Conservation (phyloP, 371 early-diverging fungal genomes). For the Dichotomocladium elegans region DNA sequence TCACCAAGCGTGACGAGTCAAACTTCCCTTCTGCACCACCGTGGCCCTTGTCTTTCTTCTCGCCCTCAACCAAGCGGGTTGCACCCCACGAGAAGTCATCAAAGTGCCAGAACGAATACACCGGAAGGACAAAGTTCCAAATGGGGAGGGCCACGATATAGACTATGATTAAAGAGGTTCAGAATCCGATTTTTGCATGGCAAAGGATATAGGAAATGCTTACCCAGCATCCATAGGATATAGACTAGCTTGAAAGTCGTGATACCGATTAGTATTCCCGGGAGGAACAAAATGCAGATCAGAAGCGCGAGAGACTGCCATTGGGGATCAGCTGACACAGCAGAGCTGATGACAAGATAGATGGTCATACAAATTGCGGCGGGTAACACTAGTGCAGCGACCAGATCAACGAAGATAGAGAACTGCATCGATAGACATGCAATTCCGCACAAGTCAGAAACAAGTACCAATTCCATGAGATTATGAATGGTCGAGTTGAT, state of each 20-base stretch:
- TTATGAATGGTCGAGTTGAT: constrained; percentile 51
- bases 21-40: constrained; percentile 60
- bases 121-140: constrained; percentile 94
- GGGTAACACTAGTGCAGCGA: constrained; percentile 80
- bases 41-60: constrained; percentile 60
- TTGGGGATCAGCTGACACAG: constrained; percentile 53
- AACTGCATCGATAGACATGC: constrained; percentile 91
- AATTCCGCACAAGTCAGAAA: constrained; percentile 83
- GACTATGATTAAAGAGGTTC: too few species aligned
- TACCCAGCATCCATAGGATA: constrained; percentile 97
- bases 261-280: constrained; percentile 83
- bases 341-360: constrained; percentile 41
- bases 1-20: constrained; percentile 57
- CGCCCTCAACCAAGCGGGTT: constrained; percentile 90
- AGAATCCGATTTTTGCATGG: too few species aligned
- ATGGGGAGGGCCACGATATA: constrained; percentile 91
- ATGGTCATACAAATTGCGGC: constrained; percentile 78
- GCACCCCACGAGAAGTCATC: constrained; percentile 99
- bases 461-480: constrained; percentile 79
- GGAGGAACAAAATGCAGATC: constrained; percentile 71
- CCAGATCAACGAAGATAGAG: constrained; percentile 79
- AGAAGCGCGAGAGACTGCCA: constrained; percentile 70
- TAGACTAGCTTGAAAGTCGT: constrained; percentile 89
- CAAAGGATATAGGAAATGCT: too few species aligned
- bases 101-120: constrained; percentile 98